Conservation (phyloP, 108 stramenopile species). For the Skeletonema menzelii region DNA sequence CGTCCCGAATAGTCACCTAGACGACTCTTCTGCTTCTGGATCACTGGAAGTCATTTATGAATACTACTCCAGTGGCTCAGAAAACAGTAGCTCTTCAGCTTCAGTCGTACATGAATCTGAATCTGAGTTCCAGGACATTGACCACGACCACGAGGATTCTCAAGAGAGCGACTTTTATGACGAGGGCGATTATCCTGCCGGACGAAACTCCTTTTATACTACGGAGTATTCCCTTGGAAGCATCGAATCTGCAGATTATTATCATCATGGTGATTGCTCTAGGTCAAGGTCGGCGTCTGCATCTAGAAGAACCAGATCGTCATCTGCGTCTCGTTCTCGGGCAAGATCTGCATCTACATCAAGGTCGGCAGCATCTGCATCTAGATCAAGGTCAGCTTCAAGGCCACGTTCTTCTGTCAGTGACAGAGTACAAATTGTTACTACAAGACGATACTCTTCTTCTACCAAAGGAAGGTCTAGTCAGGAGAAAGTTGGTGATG, state of each 20-base stretch:
- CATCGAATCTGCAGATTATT: not conserved
- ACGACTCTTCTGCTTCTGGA: not conserved
- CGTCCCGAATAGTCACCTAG: not conserved
- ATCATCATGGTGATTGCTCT: not conserved
- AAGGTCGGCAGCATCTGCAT: not conserved
- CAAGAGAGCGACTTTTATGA: not conserved
- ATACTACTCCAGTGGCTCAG: not conserved
- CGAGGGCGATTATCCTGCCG: not conserved
- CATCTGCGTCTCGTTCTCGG: not conserved
- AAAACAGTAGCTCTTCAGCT: not conserved
- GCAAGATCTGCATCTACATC: not conserved
- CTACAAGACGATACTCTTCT: not conserved
- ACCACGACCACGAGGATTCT: not conserved
- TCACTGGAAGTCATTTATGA: slow-evolving; percentile 11
- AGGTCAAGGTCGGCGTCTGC: not conserved
- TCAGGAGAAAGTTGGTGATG: not conserved
- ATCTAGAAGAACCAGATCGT: not conserved
- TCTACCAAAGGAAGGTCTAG: not conserved
- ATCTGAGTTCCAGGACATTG: not conserved
- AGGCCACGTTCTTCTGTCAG: not conserved
- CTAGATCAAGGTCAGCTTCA: not conserved
- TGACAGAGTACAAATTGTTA: not conserved
- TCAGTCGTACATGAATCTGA: not conserved
- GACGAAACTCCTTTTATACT: not conserved
- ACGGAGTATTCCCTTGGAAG: not conserved